Evolutionary conservation across 2,329 filamentous ascomycete genomes (phyloP), one percentile per base, ranked within the genome.

Genomic region (Ophiostoma piceae): DNA sequence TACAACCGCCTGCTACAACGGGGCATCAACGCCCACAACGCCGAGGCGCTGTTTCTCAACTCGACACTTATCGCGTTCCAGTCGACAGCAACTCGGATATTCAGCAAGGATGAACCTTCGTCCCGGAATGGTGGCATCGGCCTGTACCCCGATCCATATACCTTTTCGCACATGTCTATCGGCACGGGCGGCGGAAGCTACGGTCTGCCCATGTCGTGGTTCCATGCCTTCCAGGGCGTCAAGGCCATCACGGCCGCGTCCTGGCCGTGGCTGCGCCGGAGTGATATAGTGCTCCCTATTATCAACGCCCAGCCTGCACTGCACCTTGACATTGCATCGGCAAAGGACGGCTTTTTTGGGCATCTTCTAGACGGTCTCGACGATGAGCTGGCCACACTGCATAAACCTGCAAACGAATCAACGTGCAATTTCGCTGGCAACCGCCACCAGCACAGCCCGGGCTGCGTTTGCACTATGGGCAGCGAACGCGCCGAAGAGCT

Each of bases 31-130:
- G 81, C 84, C 41, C 77, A 80, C 41, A 90, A 89, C 70, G 87
- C 87, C 9, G 87, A 89, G 75, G 82, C 86, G 0, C 80, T 90
- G 1, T 90, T 90, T 73, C 78, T 88, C 29, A 89, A 87, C 0
- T 82, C 87, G 1, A 82, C 87, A 2, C 80, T 90, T 74, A 87
- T 92, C 76, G 81, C 90, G 75, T 87, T 92, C 77, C 83, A 92
- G 77, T 81, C 90, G 74, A 84, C 87, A 37, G 82, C 91, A 57
- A 83, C 87, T 67, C 80, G 90, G 74, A 83, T 88, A 71, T 89
- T 89, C 72, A 82, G 83, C 71, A 84, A 87, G 67, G 85, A 87
- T 70, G 85, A 88, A 68, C 71, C 69, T 6, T 7, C 62, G 43
- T 7, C 43, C 5, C 32, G 47, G 11, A 39, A 41, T 43, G 26